Evolutionary conservation across 768 basidiomycete genomes (phyloP).

Genomic region (Cystobasidium tubakii): DNA sequence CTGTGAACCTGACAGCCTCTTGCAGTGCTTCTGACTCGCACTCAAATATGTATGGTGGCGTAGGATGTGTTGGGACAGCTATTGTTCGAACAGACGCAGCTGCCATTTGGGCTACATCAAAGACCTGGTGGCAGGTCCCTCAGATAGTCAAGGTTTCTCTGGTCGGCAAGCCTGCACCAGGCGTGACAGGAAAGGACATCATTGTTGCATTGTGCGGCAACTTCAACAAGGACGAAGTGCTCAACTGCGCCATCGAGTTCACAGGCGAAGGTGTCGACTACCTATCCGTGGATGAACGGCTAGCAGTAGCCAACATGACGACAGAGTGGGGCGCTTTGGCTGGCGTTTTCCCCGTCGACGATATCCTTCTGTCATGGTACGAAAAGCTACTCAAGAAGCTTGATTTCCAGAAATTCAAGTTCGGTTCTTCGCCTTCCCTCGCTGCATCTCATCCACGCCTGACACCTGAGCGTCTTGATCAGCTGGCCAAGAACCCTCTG

Average conservation of each 20-base stretch:
- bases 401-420: slow-evolving; percentile 69
- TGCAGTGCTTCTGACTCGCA: slow-evolving; percentile 44
- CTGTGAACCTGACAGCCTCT: slow-evolving; percentile 62
- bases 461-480: slow-evolving; percentile 64
- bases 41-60: slow-evolving; percentile 93
- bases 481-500: slow-evolving; percentile 56
- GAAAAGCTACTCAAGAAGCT: slow-evolving; percentile 64
- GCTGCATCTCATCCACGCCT: slow-evolving; percentile 68
- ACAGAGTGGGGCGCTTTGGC: slow-evolving; percentile 98
- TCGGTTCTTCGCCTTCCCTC: slow-evolving; percentile 48
- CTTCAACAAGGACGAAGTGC: slow-evolving; percentile 92
- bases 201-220: slow-evolving; percentile 93
- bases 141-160: slow-evolving; percentile 93
- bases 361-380: slow-evolving; percentile 78
- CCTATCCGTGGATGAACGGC: slow-evolving; percentile 78
- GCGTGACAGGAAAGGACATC: slow-evolving; percentile 96
- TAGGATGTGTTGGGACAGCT: slow-evolving; percentile 93
- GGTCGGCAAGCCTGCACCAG: slow-evolving; percentile 69
- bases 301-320: slow-evolving; percentile 95
- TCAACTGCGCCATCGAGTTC: slow-evolving; percentile 96
- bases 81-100: slow-evolving; percentile 68
- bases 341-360: slow-evolving; percentile 89
- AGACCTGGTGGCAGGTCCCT: slow-evolving; percentile 99
- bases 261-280: slow-evolving; percentile 75
- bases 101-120: slow-evolving; percentile 94